Evolutionary conservation across 352 stramenopile species (phyloP), one percentile per base, ranked within the genome.

Genomic region (Phytopythium boreale): DNA sequence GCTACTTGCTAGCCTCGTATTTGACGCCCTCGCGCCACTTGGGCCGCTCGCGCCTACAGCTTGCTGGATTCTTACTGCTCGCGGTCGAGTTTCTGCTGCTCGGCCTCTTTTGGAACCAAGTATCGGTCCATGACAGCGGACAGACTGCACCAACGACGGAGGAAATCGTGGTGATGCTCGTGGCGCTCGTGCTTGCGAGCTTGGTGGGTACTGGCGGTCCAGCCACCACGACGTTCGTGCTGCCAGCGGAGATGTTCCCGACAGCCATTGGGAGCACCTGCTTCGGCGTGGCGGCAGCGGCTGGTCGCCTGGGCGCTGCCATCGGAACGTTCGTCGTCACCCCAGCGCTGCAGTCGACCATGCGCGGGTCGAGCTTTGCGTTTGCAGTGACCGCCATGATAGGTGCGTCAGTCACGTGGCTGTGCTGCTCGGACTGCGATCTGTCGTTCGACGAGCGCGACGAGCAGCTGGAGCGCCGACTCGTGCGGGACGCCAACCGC

Each of bases 1-100:
- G 88, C 12, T 96, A 96, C 73, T 92, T 87, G 51, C 77, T 93
- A 1, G 84, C 86, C 0, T 75, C 93, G 19, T 88, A 76, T 61
- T 14, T 52, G 22, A 77, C 85, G 47, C 92, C 95, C 64, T 74
- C 77, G 55, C 84, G 88, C 59, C 65, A 70, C 4, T 66, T 95
- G 15, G 89, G 89, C 2, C 79, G 86, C 22, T 84, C 83, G 62
- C 53, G 68, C 10, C 90, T 97, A 49, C 83, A 94, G 72, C 66
- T 95, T 26, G 76, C 89, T 47, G 87, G 87, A 11, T 95, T 95
- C 51, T 8, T 31, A n/a, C 46, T 52, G 22, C 46, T 52, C 46
- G 46, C 46, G 22, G 19, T 52, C 46, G 46, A 52, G 22, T 52
- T 52, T n/a, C 46, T 52, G 22, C 22, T 31, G 46, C 46, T 52